Evolutionary conservation across 768 basidiomycete species (phyloP), one percentile per base, ranked within the genome.

Genomic region (Pleurotus citrinopileatus): DNA sequence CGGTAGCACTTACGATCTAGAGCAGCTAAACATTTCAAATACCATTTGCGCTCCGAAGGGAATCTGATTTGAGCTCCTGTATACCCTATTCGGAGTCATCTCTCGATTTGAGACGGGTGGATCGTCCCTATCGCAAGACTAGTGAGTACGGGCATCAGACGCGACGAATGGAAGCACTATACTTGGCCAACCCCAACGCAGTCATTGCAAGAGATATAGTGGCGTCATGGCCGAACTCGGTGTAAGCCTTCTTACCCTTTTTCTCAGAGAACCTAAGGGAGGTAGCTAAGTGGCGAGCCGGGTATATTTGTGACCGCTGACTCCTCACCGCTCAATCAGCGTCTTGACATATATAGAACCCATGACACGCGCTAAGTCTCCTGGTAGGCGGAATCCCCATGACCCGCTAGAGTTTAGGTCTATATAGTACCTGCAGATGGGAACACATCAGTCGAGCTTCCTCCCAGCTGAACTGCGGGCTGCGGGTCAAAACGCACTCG

Each of bases 11-110:
- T 47, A 70, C 68, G 71, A 72, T 13, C 63, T 60, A 43, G 59
- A 57, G 65, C 73, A 76, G 2, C 63, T 59, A 61, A 74, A 74
- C 57, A 59, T 66, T 59, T 76, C 73, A 73, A 72, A 77, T 19
- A 71, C 57, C 72, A 77, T 74, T 54, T 62, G 69, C 38, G 73
- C 73, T 12, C 62, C 74, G 54, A 77, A 77, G 34, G 76, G 75
- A 12, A 72, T 65, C 59, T 74, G 73, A 4, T 55, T 56, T 7
- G 73, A 70, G 27, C 74, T 76, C 45, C 64, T 64, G 63, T 69
- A 76, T 40, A 61, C 66, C 36, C 75, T 69, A 54, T 60, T 54
- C 13, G 60, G 26, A 57, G 28, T 19, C n/a, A 59, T 61, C 37
- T 65, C 67, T 8, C 20, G 42, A 2, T 69, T 55, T 28, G 61